Conservation (phyloP, 2,329 filamentous ascomycete genomes). For the Monosporascus sp. region DNA sequence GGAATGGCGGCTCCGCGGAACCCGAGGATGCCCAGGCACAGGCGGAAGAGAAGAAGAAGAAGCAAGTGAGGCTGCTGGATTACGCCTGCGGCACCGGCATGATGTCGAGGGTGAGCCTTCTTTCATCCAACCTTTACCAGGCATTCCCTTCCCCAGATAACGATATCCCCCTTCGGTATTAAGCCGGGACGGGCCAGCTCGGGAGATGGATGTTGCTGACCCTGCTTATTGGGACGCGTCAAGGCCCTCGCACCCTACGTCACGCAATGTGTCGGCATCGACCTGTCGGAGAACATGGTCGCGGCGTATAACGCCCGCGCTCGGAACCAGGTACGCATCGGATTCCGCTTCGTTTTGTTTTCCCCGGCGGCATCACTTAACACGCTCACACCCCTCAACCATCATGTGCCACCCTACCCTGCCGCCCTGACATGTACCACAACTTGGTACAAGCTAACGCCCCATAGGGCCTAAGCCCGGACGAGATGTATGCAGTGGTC, state of each 20-base stretch:
- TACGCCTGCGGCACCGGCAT: conserved; percentile 72
- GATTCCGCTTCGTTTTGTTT: too few species aligned
- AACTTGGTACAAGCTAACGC: neutral
- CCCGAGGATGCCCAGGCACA: conserved; percentile 26
- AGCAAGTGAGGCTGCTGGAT: conserved; percentile 55
- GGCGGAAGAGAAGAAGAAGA: conserved; percentile 14
- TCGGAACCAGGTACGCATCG: conserved; percentile 40
- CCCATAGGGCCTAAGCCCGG: conserved; percentile 39
- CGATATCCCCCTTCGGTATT: neutral
- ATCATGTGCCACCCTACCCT: too few species aligned
- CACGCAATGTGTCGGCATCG: conserved; percentile 61
- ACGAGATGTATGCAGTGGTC: conserved; percentile 51
- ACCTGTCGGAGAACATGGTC: conserved; percentile 68
- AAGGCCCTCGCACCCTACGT: conserved; percentile 58
- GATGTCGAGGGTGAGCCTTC: conserved; percentile 51
- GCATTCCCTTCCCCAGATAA: neutral
- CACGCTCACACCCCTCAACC: too few species aligned
- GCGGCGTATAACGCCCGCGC: conserved; percentile 59
- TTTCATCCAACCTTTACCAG: conserved; percentile 5
- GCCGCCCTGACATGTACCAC: neutral
- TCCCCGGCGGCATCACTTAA: too few species aligned
- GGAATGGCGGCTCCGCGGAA: conserved; percentile 7
- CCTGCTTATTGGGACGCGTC: neutral
- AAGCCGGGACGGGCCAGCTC: too few species aligned
- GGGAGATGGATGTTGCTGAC: neutral